Conservation (phyloP, 495 filamentous ascomycete genomes). For the Apodospora peruviana region DNA sequence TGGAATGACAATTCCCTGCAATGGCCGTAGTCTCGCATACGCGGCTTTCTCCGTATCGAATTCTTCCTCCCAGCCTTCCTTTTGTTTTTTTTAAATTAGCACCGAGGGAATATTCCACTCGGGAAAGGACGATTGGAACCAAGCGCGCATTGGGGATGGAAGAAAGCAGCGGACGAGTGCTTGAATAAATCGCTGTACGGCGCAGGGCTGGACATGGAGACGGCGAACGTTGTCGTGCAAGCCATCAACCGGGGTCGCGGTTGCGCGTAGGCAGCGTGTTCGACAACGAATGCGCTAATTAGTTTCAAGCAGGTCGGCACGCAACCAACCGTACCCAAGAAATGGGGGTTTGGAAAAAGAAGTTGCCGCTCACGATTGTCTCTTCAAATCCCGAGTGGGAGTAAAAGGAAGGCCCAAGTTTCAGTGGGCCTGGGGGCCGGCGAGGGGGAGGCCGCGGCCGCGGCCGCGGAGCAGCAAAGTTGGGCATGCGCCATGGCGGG, state of each 20-base stretch:
- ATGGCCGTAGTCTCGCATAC: constrained; percentile 9
- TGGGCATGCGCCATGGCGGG: too few relatives aligned
- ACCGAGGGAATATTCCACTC: constrained; percentile 12
- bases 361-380: too few relatives aligned
- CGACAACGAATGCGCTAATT: constrained; percentile 15
- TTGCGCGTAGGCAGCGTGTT: constrained; percentile 8
- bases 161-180: not conserved
- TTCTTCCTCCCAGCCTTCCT: constrained; percentile 10
- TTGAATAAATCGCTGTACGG: not conserved
- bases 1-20: constrained; percentile 11
- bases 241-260: constrained; percentile 2
- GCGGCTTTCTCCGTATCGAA: constrained; percentile 12
- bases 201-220: constrained; percentile 6
- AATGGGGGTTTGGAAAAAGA: too few relatives aligned
- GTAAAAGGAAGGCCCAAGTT: too few relatives aligned
- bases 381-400: too few relatives aligned
- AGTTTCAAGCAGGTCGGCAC: too few relatives aligned
- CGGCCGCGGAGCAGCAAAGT: too few relatives aligned
- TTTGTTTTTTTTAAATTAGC: constrained; percentile 11
- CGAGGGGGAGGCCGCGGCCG: too few relatives aligned
- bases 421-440: too few relatives aligned
- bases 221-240: constrained; percentile 7
- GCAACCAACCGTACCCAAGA: too few relatives aligned
- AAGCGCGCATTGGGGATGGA: not conserved
- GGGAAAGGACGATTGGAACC: constrained; percentile 9